Conservation (phyloP, 1,139 yeast genomes). For the Taphrina flavorubra region DNA sequence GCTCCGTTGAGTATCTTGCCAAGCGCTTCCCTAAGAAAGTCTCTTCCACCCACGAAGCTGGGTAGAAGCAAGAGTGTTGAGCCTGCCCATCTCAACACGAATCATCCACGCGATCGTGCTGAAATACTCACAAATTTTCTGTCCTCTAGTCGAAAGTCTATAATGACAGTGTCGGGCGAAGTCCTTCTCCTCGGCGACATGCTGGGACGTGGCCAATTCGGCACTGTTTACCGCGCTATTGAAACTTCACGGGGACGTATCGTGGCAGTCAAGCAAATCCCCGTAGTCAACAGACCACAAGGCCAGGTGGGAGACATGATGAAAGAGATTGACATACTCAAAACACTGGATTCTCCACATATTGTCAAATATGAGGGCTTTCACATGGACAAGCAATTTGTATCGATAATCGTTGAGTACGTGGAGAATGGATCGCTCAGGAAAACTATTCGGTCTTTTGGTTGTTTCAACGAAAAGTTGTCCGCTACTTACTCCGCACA, state of each 20-base stretch:
- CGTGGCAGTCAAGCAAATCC: constrained; percentile 84
- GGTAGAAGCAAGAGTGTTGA: constrained; percentile 3
- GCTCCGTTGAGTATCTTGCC: not conserved
- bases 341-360: constrained; percentile 63
- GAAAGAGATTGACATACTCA: constrained; percentile 25
- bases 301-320: constrained; percentile 7
- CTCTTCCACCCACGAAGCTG: not conserved
- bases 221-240: constrained; percentile 71
- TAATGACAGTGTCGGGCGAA: not conserved
- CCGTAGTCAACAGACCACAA: constrained; percentile 1
- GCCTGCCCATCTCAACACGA: not conserved
- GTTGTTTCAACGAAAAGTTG: constrained; percentile 63
- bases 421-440: constrained; percentile 79
- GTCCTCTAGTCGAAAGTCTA: constrained; percentile 7
- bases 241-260: constrained; percentile 68
- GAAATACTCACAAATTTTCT: not conserved
- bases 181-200: constrained; percentile 56
- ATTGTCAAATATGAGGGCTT: constrained; percentile 91
- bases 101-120: not conserved
- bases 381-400: constrained; percentile 68
- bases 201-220: constrained; percentile 81
- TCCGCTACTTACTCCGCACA: constrained; percentile 68
- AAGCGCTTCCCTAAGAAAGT: not conserved
- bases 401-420: constrained; percentile 75
- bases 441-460: constrained; percentile 64